Conservation (phyloP, 2,329 filamentous ascomycete species). For the Colletotrichum euphorbiae region DNA sequence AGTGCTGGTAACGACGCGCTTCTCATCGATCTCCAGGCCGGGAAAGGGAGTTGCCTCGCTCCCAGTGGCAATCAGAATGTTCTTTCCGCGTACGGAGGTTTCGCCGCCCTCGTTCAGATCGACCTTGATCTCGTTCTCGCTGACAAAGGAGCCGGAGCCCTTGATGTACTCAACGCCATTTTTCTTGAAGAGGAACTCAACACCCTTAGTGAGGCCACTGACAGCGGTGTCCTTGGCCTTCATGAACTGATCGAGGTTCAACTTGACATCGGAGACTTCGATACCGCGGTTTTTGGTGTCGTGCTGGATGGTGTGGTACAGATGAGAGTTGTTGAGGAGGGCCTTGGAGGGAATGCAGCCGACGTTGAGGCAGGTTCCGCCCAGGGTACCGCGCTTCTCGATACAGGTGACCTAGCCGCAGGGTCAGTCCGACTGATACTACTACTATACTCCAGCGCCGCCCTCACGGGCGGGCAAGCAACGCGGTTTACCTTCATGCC, state of each 20-base stretch:
- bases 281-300: conserved; percentile 98
- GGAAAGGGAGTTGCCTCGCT: conserved; percentile 97
- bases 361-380: conserved; percentile 98
- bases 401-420: conserved; percentile 87
- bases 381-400: conserved; percentile 95
- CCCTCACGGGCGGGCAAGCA: not conserved
- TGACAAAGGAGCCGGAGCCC: conserved; percentile 87
- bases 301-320: conserved; percentile 97
- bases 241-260: conserved; percentile 96
- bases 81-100: conserved; percentile 88
- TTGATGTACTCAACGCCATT: conserved; percentile 99
- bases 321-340: conserved; percentile 98
- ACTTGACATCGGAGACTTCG: conserved; percentile 95
- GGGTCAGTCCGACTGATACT: conserved; percentile 8
- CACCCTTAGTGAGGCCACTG: conserved; percentile 89
- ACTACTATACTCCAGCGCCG: not conserved
- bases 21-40: conserved; percentile 94
- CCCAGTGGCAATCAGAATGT: conserved; percentile 97
- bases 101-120: conserved; percentile 92
- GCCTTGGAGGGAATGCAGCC: conserved; percentile 99
- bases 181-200: conserved; percentile 99
- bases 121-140: conserved; percentile 92
- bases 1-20: conserved; percentile 96
- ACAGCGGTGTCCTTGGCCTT: conserved; percentile 98
- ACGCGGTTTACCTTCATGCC: conserved; percentile 83